These are phyloP conservation scores for Eucalyptus sp. DNA, from an alignment of 345 rosid species.

Conservation along the genomic window DNA sequence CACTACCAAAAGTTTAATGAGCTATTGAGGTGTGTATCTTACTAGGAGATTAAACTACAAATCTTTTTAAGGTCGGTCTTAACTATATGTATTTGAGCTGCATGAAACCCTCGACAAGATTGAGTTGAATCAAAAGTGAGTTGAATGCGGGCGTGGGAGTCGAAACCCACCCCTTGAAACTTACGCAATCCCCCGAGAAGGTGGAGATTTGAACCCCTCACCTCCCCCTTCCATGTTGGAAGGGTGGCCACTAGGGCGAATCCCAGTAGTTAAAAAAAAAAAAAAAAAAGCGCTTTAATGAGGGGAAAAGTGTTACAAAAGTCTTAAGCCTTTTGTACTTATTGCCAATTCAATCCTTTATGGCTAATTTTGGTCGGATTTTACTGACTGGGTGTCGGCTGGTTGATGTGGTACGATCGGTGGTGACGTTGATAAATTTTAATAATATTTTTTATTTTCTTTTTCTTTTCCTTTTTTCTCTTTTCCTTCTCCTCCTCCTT, in stretches of 20 bases:
- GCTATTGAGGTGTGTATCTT: background rate
- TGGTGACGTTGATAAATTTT: fast-evolving
- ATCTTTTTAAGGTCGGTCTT: background rate
- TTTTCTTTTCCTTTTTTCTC: fast-evolving
- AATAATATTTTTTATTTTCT: too few relatives aligned
- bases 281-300: too few relatives aligned
- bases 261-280: too few relatives aligned
- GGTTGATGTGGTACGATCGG: fast-evolving
- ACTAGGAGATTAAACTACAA: background rate
- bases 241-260: too few relatives aligned
- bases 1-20: background rate
- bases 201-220: too few relatives aligned
- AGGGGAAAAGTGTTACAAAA: too few relatives aligned
- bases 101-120: background rate
- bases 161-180: too few relatives aligned
- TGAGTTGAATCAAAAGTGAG: background rate
- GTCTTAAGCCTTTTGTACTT: too few relatives aligned
- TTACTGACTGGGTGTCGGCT: fast-evolving
- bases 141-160: background rate
- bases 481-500: too few relatives aligned
- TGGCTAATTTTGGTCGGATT: fast-evolving
- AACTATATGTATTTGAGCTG: background rate
- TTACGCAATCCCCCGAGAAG: too few relatives aligned
- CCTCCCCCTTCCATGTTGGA: too few relatives aligned
- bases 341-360: too few relatives aligned